Evolutionary conservation across 495 filamentous ascomycete genomes (phyloP), one percentile per base, ranked within the genome.

Genomic region (Xylaria flabelliformis): DNA sequence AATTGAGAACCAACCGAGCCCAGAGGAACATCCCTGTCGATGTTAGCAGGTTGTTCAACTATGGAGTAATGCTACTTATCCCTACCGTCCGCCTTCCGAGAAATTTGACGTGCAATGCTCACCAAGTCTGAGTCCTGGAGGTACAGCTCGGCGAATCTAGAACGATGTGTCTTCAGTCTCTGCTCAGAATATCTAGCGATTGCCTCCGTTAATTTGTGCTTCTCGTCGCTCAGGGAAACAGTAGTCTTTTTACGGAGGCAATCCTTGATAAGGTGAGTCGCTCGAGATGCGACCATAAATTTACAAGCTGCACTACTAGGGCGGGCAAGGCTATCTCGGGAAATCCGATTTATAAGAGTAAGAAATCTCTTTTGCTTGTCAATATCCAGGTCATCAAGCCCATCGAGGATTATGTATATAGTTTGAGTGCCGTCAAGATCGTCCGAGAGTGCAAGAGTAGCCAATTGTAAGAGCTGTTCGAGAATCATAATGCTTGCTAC

Each of bases 1-100:
- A 82, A 15, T 82, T 74, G 0, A 82, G 66, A 5, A 82, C 80
- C 10, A 82, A 70, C 9, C 79, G 66, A 59, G 79, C 79, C 65
- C 71, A 82, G 1, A 82, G 69, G 69, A 80, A 82, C 79, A 82
- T 82, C 1, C 80, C 80, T 65, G 3, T 2, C 41, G 9, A 50
- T 4, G 26, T 65, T 65, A 65, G 63, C 26, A 34, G 15, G 19
- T 10, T 81, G 7, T 29, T 48, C 32, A 7, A 42, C 59, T 0
- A 32, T 71, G 12, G 51, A 17, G 39, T 46, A 29, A 42, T 7
- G 19, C 8, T 46, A 26, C 8, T 6, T 39, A 32, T 15, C n/a
- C 69, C 61, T 67, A 80, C 78, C 79, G 55, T 79, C 77, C 24
- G 78, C 73, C 41, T 74, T 79, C 4, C 21, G 36, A 15, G 66